Base-by-base conservation (phyloP, 1,139 yeast species). In the Candida sanyaensis region DNA sequence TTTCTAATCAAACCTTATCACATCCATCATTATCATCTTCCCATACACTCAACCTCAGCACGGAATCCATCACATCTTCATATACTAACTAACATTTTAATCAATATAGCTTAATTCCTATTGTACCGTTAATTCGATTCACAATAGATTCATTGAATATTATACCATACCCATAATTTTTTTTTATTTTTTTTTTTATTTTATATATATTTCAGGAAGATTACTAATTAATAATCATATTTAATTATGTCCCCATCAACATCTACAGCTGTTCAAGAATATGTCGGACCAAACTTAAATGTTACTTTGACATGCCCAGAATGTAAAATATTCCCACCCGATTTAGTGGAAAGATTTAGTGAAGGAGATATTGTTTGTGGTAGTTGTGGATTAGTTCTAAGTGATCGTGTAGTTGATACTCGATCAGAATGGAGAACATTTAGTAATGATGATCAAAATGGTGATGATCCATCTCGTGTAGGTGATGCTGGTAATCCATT, bases 331-430 rank as follows among this genome's bases (percentile, higher is more conserved):
- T 88, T 84, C 62, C 99, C 99, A 17, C 99, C 99, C 2, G 97
- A 93, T 62, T 78, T 93, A 56, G 89, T 92, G 36, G 99, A 93
- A 71, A 76, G 98, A 59, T 95, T 92, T 62, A 87, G 96, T 58
- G 98, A 93, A 68, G 99, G 99, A 28, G 99, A 93, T 68, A 91
- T 93, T 61, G 97, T 93, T 23, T 93, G 99, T 73, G 98, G 97
- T 9, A 80, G 92, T 57, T 93, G 99, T 73, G 99, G 98, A 23
- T 75, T 93, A 51, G 99, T 93, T 2, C 78, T 93, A 29, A 90
- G 96, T 58, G 96, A 91, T 64, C 77, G 96, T 55, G 87, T 93
- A 46, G 96, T 93, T 31, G 99, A 93, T 63, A 92, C 97, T 5
- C 78, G 99, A 58, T 89, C 97, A 1, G 99, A 93, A 75, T 93